phyloP scores from a whole-genome alignment of 139 green algal genomes.

The Spirogloea muscicola region DNA sequence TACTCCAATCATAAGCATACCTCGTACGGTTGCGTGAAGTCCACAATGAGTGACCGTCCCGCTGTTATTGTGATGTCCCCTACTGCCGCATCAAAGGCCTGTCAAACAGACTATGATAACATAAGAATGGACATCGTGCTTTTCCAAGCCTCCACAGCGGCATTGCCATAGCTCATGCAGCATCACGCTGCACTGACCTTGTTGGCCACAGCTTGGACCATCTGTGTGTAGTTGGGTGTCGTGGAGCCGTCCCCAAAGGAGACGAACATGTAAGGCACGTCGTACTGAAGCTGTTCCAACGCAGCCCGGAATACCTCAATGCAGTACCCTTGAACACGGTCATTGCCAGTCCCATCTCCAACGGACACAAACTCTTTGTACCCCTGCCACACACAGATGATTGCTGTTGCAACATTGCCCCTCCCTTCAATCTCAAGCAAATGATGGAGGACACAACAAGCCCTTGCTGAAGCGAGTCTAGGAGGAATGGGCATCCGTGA shows the following conservation, averaged over 20 bases:
- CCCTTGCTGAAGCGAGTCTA: no score
- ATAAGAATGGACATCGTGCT: no score
- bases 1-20: no score
- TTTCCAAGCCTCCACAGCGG: no score
- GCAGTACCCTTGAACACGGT: constrained; percentile 1
- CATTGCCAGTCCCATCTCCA: neutral
- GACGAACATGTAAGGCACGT: neutral
- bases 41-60: neutral
- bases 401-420: no score
- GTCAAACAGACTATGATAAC: no score
- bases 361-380: constrained; percentile 8
- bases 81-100: constrained; percentile 2
- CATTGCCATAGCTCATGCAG: no score
- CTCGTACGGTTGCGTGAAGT: constrained; percentile 9
- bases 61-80: constrained; percentile 9
- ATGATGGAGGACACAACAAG: no score
- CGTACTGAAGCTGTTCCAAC: neutral
- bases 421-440: no score
- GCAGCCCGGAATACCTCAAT: constrained; percentile 5
- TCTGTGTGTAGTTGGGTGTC: neutral
- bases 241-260: neutral
- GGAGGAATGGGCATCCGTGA: no score
- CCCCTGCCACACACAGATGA: no score
- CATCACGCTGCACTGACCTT: no score
- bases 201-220: constrained; percentile 2